Evolutionary conservation across 352 stramenopile species (phyloP).

Genomic region (Globisporangium recalcitrans): DNA sequence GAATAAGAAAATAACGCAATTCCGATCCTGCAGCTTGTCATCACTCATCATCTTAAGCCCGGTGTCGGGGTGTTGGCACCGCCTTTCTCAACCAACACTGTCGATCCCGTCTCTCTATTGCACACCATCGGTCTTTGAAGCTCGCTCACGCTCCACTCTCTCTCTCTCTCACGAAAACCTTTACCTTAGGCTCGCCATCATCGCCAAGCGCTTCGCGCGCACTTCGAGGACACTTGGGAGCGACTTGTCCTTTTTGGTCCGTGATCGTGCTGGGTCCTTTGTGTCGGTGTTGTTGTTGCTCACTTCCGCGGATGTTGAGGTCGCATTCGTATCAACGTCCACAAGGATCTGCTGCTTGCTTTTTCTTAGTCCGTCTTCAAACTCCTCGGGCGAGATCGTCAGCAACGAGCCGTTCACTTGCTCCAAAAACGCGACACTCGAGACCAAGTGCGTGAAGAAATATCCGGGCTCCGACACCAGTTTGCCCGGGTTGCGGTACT

Average conservation of each 20-base stretch:
- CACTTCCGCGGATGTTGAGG: not conserved
- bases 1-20: not conserved
- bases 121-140: not conserved
- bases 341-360: constrained; percentile 29
- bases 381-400: constrained; percentile 71
- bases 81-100: not conserved
- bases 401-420: constrained; percentile 64
- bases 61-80: not conserved
- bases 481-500: constrained; percentile 62
- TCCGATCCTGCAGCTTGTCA: not conserved
- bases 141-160: too few species aligned
- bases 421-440: constrained; percentile 74
- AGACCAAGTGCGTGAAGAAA: constrained; percentile 90
- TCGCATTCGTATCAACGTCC: constrained; percentile 14
- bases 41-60: not conserved
- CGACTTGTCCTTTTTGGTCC: not conserved
- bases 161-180: not conserved
- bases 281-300: not conserved
- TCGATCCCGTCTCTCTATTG: not conserved
- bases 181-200: constrained; percentile 5
- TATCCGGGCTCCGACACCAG: constrained; percentile 89
- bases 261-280: not conserved
- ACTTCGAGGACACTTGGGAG: constrained; percentile 13
- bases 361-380: constrained; percentile 46
- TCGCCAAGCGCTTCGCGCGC: constrained; percentile 12